Evolutionary conservation across 1,284 basidiomycete species (phyloP), one percentile per base, ranked within the genome.

Genomic region (Ceratorhiza oryzae-sativae): DNA sequence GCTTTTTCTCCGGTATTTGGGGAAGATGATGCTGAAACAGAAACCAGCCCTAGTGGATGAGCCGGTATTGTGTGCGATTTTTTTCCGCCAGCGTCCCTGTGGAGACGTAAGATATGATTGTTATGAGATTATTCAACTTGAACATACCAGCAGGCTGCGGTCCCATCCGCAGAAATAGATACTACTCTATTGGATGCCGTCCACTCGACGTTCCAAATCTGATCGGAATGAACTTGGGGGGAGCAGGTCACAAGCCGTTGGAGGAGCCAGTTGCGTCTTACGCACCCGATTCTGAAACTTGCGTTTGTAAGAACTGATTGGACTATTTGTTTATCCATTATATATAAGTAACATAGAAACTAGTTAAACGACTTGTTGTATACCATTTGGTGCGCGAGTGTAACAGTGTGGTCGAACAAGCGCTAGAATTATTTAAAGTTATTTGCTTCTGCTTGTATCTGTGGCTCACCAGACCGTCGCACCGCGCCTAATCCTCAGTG

Each of bases 201-300:
- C 92, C 92, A 96, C 32, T 85, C 82, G 13, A 91, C 82, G 73
- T 88, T 92, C 88, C 93, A 95, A 62, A 95, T 84, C 55, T 92
- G 88, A 80, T 94, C 93, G 63, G 83, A 82, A 79, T 94, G 93
- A n/a, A 89, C 92, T 93, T n/a, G n/a, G n/a, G n/a, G n/a, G 81
- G 49, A 75, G 20, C 18, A 30, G 10, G 30, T 53, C 18, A 32
- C n/a, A 46, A 53, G 27, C 12, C n/a, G 23, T 23, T 25, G 18
- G 10, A 67, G 15, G n/a, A 23, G 15, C n/a, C 18, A 41, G 23
- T 20, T 12, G 3, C 45, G 48, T 12, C n/a, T 8, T 27, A 58
- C 65, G 20, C 15, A 70, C 65, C 23, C 15, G 36, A 48, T 51
- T 70, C 65, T 45, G 65, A 70, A 2, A 58, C 41, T 27, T 70